Evolutionary conservation across 1,284 basidiomycete genomes (phyloP), one percentile per base, ranked within the genome.

Genomic region (Fomitiporia mediterranea): DNA sequence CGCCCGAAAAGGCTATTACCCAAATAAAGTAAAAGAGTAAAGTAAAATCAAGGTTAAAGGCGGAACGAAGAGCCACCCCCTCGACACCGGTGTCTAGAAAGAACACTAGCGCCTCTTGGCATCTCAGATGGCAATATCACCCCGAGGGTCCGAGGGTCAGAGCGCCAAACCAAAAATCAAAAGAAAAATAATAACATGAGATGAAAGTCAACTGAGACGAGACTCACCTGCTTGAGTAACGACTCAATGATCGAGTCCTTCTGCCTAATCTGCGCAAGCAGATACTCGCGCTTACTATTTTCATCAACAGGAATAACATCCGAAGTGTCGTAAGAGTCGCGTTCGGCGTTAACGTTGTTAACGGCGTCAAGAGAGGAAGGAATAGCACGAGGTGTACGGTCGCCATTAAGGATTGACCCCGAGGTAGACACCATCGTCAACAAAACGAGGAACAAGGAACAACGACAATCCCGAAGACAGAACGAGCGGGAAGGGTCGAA

Each of bases 231-330:
- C 67, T 89, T 89, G 63, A 91, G 76, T 27, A 91, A 77, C 13
- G 83, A 84, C 62, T 90, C 86, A 62, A 91, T 91, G 63, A 90
- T 84, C 21, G 81, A 75, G 70, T 91, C 89, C 72, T 91, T 91
- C 71, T 90, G 86, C 56, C 83, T 79, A 60, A 91, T 85, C 67
- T 91, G 86, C 2, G 86, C 85, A 32, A 91, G 78, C 15, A 91
- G 74, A 65, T 89, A 89, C 65, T 91, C 87, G 56, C 86, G 81
- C 73, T 90, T 91, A 66, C 89, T 91, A 30, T 60, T 27, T 17
- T 56, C 54, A 27, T 54, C 34, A 51, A 56, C 34, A 13, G 19
- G 35, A 23, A 51, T 35, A 11, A 21, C 28, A n/a, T 34, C 35
- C 23, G 17, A 11, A 17, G 42, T 42, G 11, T 39, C 37, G 11